These are phyloP conservation scores for Coemansia asiatica DNA, from an alignment of 192 early-diverging fungal genomes.

Conservation along the genomic window DNA sequence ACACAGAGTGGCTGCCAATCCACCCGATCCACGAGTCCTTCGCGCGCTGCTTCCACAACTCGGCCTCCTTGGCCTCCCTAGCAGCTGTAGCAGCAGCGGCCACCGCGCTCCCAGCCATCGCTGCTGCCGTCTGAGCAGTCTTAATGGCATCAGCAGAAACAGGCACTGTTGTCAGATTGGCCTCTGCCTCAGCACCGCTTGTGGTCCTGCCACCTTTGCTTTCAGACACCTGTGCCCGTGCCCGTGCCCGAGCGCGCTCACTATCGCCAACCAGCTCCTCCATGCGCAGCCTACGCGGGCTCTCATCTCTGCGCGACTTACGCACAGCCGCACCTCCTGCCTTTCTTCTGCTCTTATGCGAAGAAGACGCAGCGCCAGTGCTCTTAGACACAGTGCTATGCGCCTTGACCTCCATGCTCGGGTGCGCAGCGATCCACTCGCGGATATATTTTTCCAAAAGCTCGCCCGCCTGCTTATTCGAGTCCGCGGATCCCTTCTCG, in stretches of 20 bases:
- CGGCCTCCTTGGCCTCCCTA: slow-evolving; percentile 1
- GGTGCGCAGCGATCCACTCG: slow-evolving; percentile 46
- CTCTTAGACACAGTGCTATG: slow-evolving; percentile 1
- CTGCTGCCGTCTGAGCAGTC: neutral
- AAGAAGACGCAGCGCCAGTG: neutral
- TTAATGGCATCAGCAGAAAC: neutral
- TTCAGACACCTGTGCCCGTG: neutral
- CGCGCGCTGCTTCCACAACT: slow-evolving; percentile 19
- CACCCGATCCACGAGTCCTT: slow-evolving; percentile 28
- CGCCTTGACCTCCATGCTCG: slow-evolving; percentile 43
- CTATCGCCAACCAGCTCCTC: slow-evolving; percentile 40
- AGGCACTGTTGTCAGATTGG: neutral
- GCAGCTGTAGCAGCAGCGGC: neutral
- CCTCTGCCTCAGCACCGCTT: neutral
- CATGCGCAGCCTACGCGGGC: slow-evolving; percentile 49
- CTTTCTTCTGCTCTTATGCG: slow-evolving; percentile 17
- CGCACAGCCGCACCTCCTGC: neutral
- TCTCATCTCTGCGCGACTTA: slow-evolving; percentile 25
- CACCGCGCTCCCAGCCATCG: neutral
- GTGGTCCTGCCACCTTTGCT: neutral
- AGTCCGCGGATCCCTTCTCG: slow-evolving; percentile 54
- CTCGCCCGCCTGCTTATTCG: slow-evolving; percentile 54
- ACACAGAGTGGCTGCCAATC: slow-evolving; percentile 26
- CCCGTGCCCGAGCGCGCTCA: neutral
- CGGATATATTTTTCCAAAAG: slow-evolving; percentile 43